Evolutionary conservation across 1,139 yeast species (phyloP), one percentile per base, ranked within the genome.

Genomic region (Candida sojae): DNA sequence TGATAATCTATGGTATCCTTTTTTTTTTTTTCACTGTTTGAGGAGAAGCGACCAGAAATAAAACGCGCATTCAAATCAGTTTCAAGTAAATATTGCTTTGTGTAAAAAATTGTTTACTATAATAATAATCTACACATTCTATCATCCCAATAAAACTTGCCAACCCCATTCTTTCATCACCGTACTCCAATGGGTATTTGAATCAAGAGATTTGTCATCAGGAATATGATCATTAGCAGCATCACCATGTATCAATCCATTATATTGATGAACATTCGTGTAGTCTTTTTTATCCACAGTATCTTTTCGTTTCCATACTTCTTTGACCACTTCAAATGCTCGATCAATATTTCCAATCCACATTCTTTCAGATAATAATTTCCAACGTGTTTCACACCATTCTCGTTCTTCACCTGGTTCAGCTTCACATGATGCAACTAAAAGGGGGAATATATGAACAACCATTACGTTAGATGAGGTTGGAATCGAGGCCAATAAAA

Each of bases 91-190:
- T n/a, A n/a, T n/a, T n/a, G n/a, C n/a, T n/a, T 17, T 17, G 21
- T 17, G 21, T 17, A 17, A 17, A 17, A 17, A 17, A 2, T 17
- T 17, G 21, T 17, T 17, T 17, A 17, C 21, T 17, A 17, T 17
- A 17, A 17, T 17, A 17, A 17, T 17, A 17, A 3, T 17, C 21
- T 17, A 17, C 21, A 17, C 21, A 17, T 17, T 17, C 21, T 17
- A 17, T 44, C 34, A 44, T 32, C 74, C 86, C 37, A 81, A 61
- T 40, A 84, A 61, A 11, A 84, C 84, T 60, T 84, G 88, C 88
- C 89, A 83, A 0, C 84, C 84, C 89, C 89, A 84, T 55, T 84
- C 88, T 55, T 79, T 78, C 88, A 84, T 84, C 10, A 84, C 81
- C 0, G 79, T 67, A 46, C 83, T 79, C 90, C 90, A 84, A 60